Base-by-base conservation (phyloP, 1,284 basidiomycete genomes). In the Cutaneotrichosporon sp. region DNA sequence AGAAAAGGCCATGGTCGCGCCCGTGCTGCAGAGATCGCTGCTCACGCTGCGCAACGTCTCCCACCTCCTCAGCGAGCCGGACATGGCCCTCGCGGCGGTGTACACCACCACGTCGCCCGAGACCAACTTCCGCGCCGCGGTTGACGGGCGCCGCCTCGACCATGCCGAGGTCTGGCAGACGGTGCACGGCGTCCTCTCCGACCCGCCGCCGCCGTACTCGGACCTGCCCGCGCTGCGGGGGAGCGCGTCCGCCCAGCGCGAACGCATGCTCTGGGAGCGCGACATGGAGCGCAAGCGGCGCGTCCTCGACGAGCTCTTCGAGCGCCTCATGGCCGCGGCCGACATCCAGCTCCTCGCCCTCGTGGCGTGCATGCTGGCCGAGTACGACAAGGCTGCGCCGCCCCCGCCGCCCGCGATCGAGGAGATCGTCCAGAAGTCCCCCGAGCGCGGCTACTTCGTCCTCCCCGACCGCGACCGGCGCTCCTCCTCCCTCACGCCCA, bases 311-410 rank as follows among this genome's bases (percentile, higher is more conserved):
- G 63, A 69, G 54, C 56, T 76, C 71, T 87, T 92, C 66, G 70
- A 78, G 1, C 84, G 89, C 63, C 82, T 91, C 34, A 83, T 85
- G 7, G 82, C 81, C 25, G 81, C 82, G 31, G 89, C 86, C 67
- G 91, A 95, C 71, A 76, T 92, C 0, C 91, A 94, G 70, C 88
- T 92, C 82, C 82, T 95, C 4, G 90, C 89, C 0, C 87, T 94
- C 82, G 71, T 93, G 0, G 84, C 90, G 0, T 83, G 87, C 51
- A 75, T 92, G 20, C 79, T 93, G 4, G 80, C 91, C 3, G 69
- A 72, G n/a, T 65, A 76, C 50, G 61, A 67, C 20, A 61, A 57
- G 18, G 50, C 60, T 1, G 62, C 68, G 2, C 59, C 62, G 0
- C 56, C 67, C 1, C 72, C 74, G 16, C 68, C 71, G 3, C 57